Evolutionary conservation across 2,329 filamentous ascomycete species (phyloP).

Genomic region (Fusarium globosum): DNA sequence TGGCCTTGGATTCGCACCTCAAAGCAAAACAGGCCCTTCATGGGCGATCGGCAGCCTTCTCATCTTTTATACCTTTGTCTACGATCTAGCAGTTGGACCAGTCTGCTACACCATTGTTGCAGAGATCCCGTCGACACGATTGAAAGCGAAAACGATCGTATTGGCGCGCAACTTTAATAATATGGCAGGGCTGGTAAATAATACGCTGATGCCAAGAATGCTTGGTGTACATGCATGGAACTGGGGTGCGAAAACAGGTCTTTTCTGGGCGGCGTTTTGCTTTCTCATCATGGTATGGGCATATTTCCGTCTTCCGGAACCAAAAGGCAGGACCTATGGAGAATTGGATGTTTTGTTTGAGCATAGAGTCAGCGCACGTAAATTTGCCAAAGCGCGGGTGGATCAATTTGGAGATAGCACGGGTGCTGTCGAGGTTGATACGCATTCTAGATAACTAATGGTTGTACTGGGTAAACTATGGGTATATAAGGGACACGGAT

Average conservation of each 20-base stretch:
- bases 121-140: slow-evolving; percentile 58
- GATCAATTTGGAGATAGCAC: slow-evolving; percentile 33
- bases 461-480: not conserved
- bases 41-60: slow-evolving; percentile 60
- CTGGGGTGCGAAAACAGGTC: slow-evolving; percentile 60
- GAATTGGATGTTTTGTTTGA: slow-evolving; percentile 69
- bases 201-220: slow-evolving; percentile 58
- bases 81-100: slow-evolving; percentile 52
- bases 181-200: slow-evolving; percentile 58
- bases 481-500: not conserved
- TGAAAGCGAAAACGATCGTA: slow-evolving; percentile 59
- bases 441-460: not conserved
- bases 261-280: slow-evolving; percentile 55
- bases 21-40: slow-evolving; percentile 53
- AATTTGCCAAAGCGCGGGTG: slow-evolving; percentile 47
- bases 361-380: slow-evolving; percentile 53
- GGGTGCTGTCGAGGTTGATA: slow-evolving; percentile 33
- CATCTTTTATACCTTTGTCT: slow-evolving; percentile 57
- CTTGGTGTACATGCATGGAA: slow-evolving; percentile 57
- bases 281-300: slow-evolving; percentile 61
- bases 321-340: slow-evolving; percentile 62
- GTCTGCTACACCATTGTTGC: slow-evolving; percentile 88
- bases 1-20: slow-evolving; percentile 63
- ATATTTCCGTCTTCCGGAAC: slow-evolving; percentile 64
- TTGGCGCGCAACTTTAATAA: slow-evolving; percentile 61